Evolutionary conservation across 1,139 yeast species (phyloP), one percentile per base, ranked within the genome.

Genomic region (Suzukiozyma palmioleophila): DNA sequence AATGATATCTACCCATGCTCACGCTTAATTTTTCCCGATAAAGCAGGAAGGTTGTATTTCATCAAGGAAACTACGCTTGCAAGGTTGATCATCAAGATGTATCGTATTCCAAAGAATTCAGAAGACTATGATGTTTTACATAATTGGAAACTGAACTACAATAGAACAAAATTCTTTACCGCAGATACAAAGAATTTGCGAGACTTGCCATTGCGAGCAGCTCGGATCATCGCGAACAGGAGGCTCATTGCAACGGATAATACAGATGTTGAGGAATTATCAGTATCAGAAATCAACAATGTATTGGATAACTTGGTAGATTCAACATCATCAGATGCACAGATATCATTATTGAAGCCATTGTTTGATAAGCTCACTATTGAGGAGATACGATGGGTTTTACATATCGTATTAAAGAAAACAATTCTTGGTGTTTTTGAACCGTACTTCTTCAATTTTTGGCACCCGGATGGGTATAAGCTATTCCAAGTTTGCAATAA

Each of bases 401-500:
- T 85, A 41, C 79, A 83, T 42, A 81, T 85, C 10, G 60, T 89
- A 5, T 59, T 90, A 32, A 81, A 84, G 48, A 69, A 69, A 41
- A 70, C 79, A 40, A 65, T 79, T 12, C 59, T 85, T 24, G 77
- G 80, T 2, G 73, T 79, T 11, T 73, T 81, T 41, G 95, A 86
- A 49, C 68, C 73, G 38, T 63, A 70, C n/a, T 69, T 88, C 43
- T 64, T 88, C 34, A 53, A 60, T n/a, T 53, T 65, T 26, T 88
- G 94, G 89, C 95, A 89, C 54, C 90, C 90, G 0, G 90, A 87
- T 56, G 94, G 95, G 0, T 66, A 72, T 11, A 71, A 73, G 1
- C 71, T 86, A 22, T 78, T 73, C 46, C 78, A 79, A 42, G 78
- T 84, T 8, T 84, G 90, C n/a, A 79, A 81, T 41, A 79, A 79